Evolutionary conservation across 2,329 filamentous ascomycete species (phyloP), one percentile per base, ranked within the genome.

Genomic region (Epichloe uncinata): DNA sequence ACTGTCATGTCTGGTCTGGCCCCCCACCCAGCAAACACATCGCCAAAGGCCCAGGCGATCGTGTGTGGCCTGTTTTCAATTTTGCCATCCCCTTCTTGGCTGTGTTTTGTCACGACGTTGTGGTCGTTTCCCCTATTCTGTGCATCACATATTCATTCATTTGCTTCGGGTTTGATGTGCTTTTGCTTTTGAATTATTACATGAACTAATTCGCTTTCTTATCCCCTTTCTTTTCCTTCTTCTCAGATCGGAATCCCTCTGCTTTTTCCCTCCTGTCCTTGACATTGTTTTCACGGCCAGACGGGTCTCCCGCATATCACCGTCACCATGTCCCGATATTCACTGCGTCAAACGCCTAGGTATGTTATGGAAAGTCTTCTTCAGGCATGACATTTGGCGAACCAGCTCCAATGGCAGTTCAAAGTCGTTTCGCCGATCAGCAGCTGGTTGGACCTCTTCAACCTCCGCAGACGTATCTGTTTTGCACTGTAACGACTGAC

Each of bases 311-410:
- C 22, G 38, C 36, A 12, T 18, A 22, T 26, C 13, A 18, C 18
- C 16, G 36, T 52, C 41, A 53, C 43, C 49, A 60, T 60, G 57
- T 57, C 58, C 42, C 53, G 58, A 52, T 63, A 63, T 50, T 63
- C 61, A n/a, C 53, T 63, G 12, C 57, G 61, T 34, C 60, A 62
- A 50, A 63, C 60, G 36, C 61, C 61, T 7, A 62, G 55, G 62
- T 63, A 54, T 52, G 60, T 53, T 11, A 6, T n/a, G 41, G 26
- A 12, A 4, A 9, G 33, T 9, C 5, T n/a, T 26, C 20, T 13
- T 4, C 12, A 38, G 15, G 12, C 22, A 11, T 34, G 20, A 1
- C 16, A 4, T 18, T 12, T 44, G 30, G 22, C 16, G 26, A 13
- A 46, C 34, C 34, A 15, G 30, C 26, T 9, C 4, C n/a, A 22